Conservation (phyloP, 139 green algal genomes). For the Haematococcus lacustris region DNA sequence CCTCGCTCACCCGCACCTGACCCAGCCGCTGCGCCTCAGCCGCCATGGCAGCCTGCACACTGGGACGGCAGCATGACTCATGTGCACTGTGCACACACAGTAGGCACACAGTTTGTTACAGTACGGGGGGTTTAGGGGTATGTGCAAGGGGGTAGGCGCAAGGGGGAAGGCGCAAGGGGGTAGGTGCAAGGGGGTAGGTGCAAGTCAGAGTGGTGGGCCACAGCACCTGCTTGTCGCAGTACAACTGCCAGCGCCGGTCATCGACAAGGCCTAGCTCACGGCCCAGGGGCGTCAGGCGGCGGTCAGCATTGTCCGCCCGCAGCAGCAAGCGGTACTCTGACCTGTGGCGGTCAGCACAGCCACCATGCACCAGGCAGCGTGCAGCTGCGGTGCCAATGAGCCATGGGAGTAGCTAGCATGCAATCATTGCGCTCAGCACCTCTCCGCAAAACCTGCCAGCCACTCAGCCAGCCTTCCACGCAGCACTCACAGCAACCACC, state of each 20-base stretch:
- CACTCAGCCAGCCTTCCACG: too few species aligned
- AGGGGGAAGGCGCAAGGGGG: too few species aligned
- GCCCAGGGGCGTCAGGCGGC: slow-evolving; percentile 81
- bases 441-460: too few species aligned
- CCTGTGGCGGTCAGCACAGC: slow-evolving; percentile 31
- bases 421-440: too few species aligned
- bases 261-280: slow-evolving; percentile 80
- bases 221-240: slow-evolving; percentile 50
- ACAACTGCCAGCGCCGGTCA: slow-evolving; percentile 64
- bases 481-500: too few species aligned
- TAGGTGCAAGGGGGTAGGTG: too few species aligned
- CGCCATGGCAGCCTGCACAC: slow-evolving; percentile 49
- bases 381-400: too few species aligned
- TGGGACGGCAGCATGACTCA: neutral
- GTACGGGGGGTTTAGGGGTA: neutral
- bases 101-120: neutral
- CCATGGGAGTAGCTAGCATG: too few species aligned
- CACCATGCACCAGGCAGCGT: too few species aligned
- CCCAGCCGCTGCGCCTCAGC: slow-evolving; percentile 66
- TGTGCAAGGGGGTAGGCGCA: too few species aligned
- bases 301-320: slow-evolving; percentile 90
- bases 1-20: slow-evolving; percentile 35
- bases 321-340: slow-evolving; percentile 93
- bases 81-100: neutral
- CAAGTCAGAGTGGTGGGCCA: neutral